These are phyloP conservation scores for Nicotiana benthamiana DNA, from an alignment of 257 asterid genomes.

Conservation along the genomic window DNA sequence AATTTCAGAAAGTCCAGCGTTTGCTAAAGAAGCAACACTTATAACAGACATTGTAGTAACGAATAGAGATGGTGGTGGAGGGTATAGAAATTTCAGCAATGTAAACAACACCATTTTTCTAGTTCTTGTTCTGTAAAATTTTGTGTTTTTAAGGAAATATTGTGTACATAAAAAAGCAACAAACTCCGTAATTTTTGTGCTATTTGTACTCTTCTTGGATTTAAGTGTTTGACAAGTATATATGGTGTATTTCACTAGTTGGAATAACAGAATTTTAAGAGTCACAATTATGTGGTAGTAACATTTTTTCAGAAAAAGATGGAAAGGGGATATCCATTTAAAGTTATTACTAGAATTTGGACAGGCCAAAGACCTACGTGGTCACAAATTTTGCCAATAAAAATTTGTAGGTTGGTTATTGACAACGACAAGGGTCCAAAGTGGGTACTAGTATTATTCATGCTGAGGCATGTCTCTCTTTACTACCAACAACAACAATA, in stretches of 20 bases:
- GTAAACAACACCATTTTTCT: conserved; percentile 17
- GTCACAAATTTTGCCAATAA: not conserved
- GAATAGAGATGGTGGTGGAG: conserved; percentile 32
- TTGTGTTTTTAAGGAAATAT: not conserved
- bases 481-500: too few species aligned
- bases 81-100: conserved; percentile 16
- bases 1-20: conserved; percentile 33
- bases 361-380: not conserved
- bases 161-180: not conserved
- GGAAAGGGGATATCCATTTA: not conserved
- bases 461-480: too few species aligned
- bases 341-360: not conserved
- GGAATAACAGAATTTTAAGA: not conserved
- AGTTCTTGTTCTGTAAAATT: too few species aligned
- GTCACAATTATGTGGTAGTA: not conserved
- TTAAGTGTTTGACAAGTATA: not conserved
- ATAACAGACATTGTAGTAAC: conserved; percentile 21
- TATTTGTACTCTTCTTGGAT: not conserved
- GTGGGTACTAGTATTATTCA: not conserved
- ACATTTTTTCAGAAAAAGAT: not conserved
- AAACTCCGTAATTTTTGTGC: not conserved
- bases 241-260: not conserved
- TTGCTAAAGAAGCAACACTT: conserved; percentile 14
- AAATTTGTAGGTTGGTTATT: too few species aligned
- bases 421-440: not conserved